Percentiles rank a stretch among this genome's conserved stretches.
Evolutionary conservation across 495 filamentous ascomycete genomes (phyloP).

Genomic region (Neurospora cerealis): DNA sequence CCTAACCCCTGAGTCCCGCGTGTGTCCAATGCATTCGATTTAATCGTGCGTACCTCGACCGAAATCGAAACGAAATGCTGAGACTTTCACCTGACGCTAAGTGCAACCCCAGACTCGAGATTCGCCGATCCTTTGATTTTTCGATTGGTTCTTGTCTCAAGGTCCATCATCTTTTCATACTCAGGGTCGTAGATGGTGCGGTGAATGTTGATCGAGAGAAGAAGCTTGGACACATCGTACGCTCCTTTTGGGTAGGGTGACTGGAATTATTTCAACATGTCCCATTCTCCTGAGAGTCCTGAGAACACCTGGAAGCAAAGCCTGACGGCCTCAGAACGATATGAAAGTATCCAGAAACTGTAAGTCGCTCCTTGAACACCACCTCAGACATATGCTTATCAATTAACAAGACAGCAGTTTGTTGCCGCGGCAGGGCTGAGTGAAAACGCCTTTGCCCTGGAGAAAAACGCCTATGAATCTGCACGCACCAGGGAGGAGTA

Average conservation of each 20-base stretch:
- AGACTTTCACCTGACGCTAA: background rate
- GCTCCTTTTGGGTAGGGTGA: background rate
- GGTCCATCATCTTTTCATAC: background rate
- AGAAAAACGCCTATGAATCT: constrained; percentile 35
- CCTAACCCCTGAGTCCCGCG: background rate
- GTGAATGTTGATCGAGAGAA: background rate
- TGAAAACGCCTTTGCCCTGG: constrained; percentile 25
- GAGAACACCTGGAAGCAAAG: background rate
- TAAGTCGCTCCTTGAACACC: constrained; percentile 15
- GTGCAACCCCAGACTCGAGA: background rate
- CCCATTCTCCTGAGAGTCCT: background rate
- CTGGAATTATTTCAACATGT: background rate
- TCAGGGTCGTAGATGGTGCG: background rate
- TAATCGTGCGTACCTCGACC: background rate
- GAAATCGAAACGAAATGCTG: background rate
- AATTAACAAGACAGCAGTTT: background rate
- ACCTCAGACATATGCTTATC: background rate
- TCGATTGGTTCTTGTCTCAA: background rate
- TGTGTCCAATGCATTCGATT: background rate
- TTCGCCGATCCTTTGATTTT: background rate
- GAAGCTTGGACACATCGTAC: background rate
- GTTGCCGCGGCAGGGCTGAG: constrained; percentile 7
- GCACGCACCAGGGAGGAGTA: constrained; percentile 36
- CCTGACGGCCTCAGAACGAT: constrained; percentile 38
- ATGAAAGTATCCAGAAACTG: constrained; percentile 43